phyloP scores from a whole-genome alignment of 495 filamentous ascomycete species.

The Hyphodiscus hymeniophilus region DNA sequence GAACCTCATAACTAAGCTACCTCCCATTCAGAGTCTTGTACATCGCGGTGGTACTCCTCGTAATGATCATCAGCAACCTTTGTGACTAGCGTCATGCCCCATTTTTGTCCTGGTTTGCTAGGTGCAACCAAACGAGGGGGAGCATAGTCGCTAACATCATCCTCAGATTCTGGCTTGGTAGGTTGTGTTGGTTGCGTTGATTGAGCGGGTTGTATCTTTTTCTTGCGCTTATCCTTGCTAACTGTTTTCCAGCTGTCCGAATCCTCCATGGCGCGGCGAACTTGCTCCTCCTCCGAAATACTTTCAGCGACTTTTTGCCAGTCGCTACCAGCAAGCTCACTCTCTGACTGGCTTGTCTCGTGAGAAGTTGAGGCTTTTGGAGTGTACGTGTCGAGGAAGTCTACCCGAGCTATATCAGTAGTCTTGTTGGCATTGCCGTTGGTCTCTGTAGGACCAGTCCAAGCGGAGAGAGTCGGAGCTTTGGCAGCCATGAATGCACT shows the following conservation, averaged over 20 bases:
- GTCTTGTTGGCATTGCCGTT: constrained; percentile 17
- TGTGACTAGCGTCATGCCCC: not conserved
- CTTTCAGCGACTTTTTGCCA: constrained; percentile 38
- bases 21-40: constrained; percentile 10
- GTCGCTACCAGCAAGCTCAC: constrained; percentile 7
- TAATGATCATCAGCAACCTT: not conserved
- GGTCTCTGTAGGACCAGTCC: constrained; percentile 33
- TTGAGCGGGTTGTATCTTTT: not conserved
- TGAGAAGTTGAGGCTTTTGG: constrained; percentile 25
- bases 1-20: constrained; percentile 2
- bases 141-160: constrained; percentile 4
- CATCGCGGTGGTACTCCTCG: not conserved
- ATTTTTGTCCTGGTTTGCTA: constrained; percentile 14
- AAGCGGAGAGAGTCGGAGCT: constrained; percentile 46
- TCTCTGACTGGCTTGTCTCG: constrained; percentile 8
- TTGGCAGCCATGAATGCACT: constrained; percentile 44
- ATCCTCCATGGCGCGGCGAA: constrained; percentile 54
- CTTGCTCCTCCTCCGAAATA: constrained; percentile 77
- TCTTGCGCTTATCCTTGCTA: constrained; percentile 19
- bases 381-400: constrained; percentile 74
- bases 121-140: constrained; percentile 6
- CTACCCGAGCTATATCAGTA: constrained; percentile 25
- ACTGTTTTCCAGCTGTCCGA: constrained; percentile 71
- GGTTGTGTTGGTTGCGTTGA: not conserved
- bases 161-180: not conserved